Conservation (phyloP, 2,329 filamentous ascomycete genomes). For the Coniochaeta sp. region DNA sequence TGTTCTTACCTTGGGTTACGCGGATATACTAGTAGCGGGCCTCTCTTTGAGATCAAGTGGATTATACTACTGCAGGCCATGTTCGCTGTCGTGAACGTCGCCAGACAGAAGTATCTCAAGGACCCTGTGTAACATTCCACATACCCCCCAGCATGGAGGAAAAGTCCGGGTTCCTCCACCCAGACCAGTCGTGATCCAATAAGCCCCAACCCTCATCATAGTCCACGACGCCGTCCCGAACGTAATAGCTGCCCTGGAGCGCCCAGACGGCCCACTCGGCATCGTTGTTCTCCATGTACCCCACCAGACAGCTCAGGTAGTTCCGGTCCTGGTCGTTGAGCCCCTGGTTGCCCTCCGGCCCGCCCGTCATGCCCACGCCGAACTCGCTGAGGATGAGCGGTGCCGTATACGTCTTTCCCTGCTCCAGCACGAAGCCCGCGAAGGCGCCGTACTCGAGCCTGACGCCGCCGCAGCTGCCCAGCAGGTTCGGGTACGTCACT, state of each 20-base stretch:
- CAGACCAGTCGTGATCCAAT: constrained; percentile 26
- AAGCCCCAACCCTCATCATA: constrained; percentile 45
- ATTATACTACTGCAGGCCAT: too few relatives aligned
- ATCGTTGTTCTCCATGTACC: constrained; percentile 47
- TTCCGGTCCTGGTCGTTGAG: constrained; percentile 33
- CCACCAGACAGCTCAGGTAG: constrained; percentile 45
- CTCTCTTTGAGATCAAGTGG: too few relatives aligned
- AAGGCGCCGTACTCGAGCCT: constrained; percentile 37
- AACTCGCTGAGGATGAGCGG: constrained; percentile 54
- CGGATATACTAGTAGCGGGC: too few relatives aligned
- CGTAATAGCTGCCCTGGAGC: constrained; percentile 51
- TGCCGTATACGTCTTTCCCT: constrained; percentile 38
- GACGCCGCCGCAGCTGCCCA: constrained; percentile 34
- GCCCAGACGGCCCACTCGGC: constrained; percentile 55
- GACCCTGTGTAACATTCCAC: constrained; percentile 28
- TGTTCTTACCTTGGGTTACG: too few relatives aligned
- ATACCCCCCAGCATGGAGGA: constrained; percentile 27
- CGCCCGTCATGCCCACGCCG: constrained; percentile 42
- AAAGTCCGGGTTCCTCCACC: constrained; percentile 29
- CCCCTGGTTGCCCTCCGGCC: constrained; percentile 24
- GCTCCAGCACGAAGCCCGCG: constrained; percentile 44
- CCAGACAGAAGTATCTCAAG: constrained; percentile 11
- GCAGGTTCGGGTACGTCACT: constrained; percentile 33
- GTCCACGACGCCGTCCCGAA: constrained; percentile 40
- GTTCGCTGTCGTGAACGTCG: too few relatives aligned